These are phyloP conservation scores for Otatea glauca DNA, from an alignment of 176 grass and related monocot genomes.

Conservation along the genomic window DNA sequence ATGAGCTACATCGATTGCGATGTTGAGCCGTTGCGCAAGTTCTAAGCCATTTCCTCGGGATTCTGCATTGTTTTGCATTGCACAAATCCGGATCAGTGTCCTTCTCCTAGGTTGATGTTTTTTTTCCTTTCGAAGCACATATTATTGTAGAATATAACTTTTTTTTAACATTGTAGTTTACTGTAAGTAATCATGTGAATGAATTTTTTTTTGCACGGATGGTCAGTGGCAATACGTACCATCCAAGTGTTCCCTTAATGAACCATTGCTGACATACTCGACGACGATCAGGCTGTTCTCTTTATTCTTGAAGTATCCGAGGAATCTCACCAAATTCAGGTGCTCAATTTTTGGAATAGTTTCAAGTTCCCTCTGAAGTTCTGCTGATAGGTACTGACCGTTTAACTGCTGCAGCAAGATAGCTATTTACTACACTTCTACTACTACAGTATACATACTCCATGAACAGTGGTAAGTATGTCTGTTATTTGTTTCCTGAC, in stretches of 20 bases:
- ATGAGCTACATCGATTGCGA: slow-evolving; percentile 52
- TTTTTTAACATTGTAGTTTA: background rate
- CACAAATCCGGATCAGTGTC: slow-evolving; percentile 8
- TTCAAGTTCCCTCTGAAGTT: slow-evolving; percentile 43
- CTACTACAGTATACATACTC: background rate
- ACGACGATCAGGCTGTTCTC: slow-evolving; percentile 13
- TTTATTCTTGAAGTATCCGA: slow-evolving; percentile 34
- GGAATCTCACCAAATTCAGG: slow-evolving; percentile 41
- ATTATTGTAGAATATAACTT: background rate
- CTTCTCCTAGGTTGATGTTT: background rate
- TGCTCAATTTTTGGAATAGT: slow-evolving; percentile 50
- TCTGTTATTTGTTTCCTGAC: background rate
- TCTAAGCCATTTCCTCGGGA: slow-evolving; percentile 53
- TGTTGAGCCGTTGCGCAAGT: slow-evolving; percentile 52
- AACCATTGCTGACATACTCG: slow-evolving; percentile 50
- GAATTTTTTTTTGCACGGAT: slow-evolving; percentile 2
- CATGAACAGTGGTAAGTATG: slow-evolving; percentile 6
- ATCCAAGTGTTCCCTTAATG: slow-evolving; percentile 54
- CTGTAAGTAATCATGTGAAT: background rate
- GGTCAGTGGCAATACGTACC: slow-evolving; percentile 20
- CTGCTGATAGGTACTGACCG: slow-evolving; percentile 16
- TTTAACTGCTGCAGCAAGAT: slow-evolving; percentile 28
- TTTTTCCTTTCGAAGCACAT: too few relatives aligned
- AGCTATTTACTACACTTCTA: background rate
- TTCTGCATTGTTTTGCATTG: slow-evolving; percentile 25